Evolutionary conservation across 2,329 filamentous ascomycete genomes (phyloP).

Genomic region (Tolypocladium pustulatum): DNA sequence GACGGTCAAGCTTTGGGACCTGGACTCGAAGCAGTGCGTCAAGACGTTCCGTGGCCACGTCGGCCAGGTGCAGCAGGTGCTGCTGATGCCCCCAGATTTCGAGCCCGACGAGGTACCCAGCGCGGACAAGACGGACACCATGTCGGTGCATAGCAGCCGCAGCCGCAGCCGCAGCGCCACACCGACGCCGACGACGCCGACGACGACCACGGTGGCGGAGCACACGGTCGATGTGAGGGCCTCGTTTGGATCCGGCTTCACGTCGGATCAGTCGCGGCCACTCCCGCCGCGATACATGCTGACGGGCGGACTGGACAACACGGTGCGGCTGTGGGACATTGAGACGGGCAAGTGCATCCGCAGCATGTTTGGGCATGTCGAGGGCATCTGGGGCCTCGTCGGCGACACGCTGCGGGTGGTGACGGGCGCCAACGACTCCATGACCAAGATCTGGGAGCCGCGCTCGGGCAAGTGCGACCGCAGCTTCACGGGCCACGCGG

Average conservation of each 20-base stretch:
- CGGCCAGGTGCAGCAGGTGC: constrained; percentile 86
- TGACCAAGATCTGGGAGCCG: constrained; percentile 92
- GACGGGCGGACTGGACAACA: constrained; percentile 83
- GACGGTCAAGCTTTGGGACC: constrained; percentile 84
- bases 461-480: constrained; percentile 83
- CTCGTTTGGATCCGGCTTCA: constrained; percentile 52
- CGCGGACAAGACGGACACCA: constrained; percentile 41
- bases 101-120: constrained; percentile 63
- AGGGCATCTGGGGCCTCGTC: constrained; percentile 88
- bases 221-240: constrained; percentile 35
- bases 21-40: constrained; percentile 74
- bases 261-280: constrained; percentile 49
- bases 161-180: constrained; percentile 37
- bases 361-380: constrained; percentile 93
- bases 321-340: constrained; percentile 87
- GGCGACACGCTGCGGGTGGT: constrained; percentile 84
- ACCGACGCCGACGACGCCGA: constrained; percentile 18
- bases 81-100: constrained; percentile 76
- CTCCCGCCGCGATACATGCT: constrained; percentile 84
- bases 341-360: constrained; percentile 71
- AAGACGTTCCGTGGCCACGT: constrained; percentile 77
- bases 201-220: constrained; percentile 7
- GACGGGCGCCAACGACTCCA: constrained; percentile 82
- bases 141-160: constrained; percentile 37
- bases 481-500: constrained; percentile 83